Percentiles rank a stretch among this genome's conserved stretches.
These are phyloP conservation scores for Aquilaria malaccensis DNA, from an alignment of 345 rosid genomes.

Conservation along the genomic window DNA sequence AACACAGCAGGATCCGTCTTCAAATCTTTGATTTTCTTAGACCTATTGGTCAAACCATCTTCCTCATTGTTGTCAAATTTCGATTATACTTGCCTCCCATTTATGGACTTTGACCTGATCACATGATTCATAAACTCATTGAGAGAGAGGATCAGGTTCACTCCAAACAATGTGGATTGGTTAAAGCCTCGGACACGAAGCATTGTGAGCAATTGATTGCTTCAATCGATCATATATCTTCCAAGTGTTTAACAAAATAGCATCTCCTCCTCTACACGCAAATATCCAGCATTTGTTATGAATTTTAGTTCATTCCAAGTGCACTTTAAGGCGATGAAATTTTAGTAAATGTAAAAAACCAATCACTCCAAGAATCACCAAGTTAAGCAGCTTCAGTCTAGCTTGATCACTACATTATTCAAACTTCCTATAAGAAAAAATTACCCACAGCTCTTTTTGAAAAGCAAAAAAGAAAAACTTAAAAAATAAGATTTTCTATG, in stretches of 20 bases:
- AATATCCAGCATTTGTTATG: not conserved
- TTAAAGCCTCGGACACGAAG: slow-evolving; percentile 14
- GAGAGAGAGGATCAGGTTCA: slow-evolving; percentile 12
- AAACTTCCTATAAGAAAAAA: too few species aligned
- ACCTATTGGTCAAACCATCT: slow-evolving; percentile 12
- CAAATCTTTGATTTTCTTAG: slow-evolving; percentile 16
- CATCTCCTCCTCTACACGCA: slow-evolving; percentile 15
- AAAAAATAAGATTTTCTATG: too few species aligned
- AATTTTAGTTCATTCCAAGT: too few species aligned
- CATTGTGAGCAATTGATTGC: slow-evolving; percentile 18
- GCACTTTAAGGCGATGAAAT: too few species aligned
- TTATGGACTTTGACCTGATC: slow-evolving; percentile 11
- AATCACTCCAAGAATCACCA: too few species aligned
- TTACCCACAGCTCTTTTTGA: too few species aligned
- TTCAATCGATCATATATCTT: slow-evolving; percentile 16
- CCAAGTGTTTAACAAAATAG: slow-evolving; percentile 23
- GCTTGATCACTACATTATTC: too few species aligned
- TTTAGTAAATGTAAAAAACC: too few species aligned
- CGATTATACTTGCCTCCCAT: not conserved
- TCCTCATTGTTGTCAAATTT: slow-evolving; percentile 9
- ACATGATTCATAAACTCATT: slow-evolving; percentile 7
- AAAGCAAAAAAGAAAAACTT: too few species aligned
- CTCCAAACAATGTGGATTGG: slow-evolving; percentile 19
- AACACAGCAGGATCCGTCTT: slow-evolving; percentile 21
- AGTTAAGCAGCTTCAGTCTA: too few species aligned